phyloP scores from a whole-genome alignment of 2,329 filamentous ascomycete genomes.

The Aspergillus neoniger region DNA sequence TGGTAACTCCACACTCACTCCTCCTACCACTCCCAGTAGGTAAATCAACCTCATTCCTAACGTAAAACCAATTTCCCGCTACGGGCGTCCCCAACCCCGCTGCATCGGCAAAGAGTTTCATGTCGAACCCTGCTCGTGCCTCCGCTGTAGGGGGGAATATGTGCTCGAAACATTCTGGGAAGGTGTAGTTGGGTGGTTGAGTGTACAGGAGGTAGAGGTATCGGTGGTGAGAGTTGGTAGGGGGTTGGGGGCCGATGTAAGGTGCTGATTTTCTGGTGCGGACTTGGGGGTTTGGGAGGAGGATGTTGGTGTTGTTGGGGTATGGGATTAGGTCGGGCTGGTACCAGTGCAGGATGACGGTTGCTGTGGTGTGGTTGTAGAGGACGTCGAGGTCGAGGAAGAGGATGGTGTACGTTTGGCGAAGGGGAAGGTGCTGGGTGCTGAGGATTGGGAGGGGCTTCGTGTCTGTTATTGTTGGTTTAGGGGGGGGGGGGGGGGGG shows the following conservation, averaged over 20 bases:
- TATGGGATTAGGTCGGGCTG: conserved; percentile 21
- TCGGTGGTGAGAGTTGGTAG: conserved; percentile 28
- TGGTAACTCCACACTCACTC: not conserved
- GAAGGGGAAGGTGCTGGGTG: conserved; percentile 9
- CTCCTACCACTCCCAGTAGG: not conserved
- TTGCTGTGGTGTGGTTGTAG: conserved; percentile 13
- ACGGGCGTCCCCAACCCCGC: conserved; percentile 32
- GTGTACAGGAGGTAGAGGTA: conserved; percentile 37
- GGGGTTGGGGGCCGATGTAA: conserved; percentile 36
- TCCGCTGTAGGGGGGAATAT: conserved; percentile 31
- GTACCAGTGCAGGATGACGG: conserved; percentile 32
- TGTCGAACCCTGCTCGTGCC: conserved; percentile 37
- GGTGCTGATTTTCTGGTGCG: not conserved
- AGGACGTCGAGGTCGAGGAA: conserved; percentile 30
- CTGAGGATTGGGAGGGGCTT: conserved; percentile 22
- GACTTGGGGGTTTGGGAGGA: not conserved
- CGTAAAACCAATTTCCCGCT: conserved; percentile 44
- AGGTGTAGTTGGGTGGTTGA: conserved; percentile 28
- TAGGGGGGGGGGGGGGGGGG: too few species aligned
- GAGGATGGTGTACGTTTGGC: conserved; percentile 24
- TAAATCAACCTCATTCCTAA: conserved; percentile 29
- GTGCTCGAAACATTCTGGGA: conserved; percentile 33
- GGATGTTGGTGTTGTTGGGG: not conserved
- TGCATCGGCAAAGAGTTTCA: conserved; percentile 36
- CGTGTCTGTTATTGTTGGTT: not conserved